Base-by-base conservation (phyloP, 495 filamentous ascomycete species). In the Hypomontagnella monticulosa region DNA sequence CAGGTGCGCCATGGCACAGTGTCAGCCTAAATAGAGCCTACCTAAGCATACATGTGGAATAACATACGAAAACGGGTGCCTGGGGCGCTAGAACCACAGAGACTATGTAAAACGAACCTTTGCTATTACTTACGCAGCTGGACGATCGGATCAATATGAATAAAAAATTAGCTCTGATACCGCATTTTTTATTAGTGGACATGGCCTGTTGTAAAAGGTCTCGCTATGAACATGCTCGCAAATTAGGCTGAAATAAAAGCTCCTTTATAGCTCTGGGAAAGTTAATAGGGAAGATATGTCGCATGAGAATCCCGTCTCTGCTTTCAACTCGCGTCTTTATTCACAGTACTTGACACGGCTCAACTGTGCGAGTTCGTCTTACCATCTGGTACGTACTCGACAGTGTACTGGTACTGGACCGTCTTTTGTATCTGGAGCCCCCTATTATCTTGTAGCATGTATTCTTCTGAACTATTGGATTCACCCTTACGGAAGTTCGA, bases 381-480 rank as follows among this genome's bases (percentile, higher is more conserved):
- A 3, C 50, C 46, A 19, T 61, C 66, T n/a, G 60, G 32, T 9
- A 50, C 54, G 47, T 73, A 73, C 50, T 71, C 61, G 8, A 73
- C 71, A 7, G 47, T 69, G 20, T 71, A 73, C 19, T 73, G 69
- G 20, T 71, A 73, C 19, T 73, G 69, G 14, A 73, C 57, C 11
- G 69, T 73, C 55, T 69, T 73, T 8, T 73, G 71, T 16, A 73
- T 71, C 16, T 63, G 60, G 4, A 58, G 12, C 6, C 38, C 53
- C 49, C 58, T 68, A 30, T 62, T 53, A 15, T 70, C 62, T 27
- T 63, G 48, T 14, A 73, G n/a, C 32, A 54, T 61, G 49, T 67
- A 61, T 33, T 71, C 67, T 40, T 71, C 65, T 14, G 67, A 62
- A 32, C 33, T 48, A 27, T 27, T 27, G 7, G 51, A 44, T 18